Percentiles rank a stretch among this genome's conserved stretches.
phyloP scores from a whole-genome alignment of 495 filamentous ascomycete species.

The Penicillium roqueforti region DNA sequence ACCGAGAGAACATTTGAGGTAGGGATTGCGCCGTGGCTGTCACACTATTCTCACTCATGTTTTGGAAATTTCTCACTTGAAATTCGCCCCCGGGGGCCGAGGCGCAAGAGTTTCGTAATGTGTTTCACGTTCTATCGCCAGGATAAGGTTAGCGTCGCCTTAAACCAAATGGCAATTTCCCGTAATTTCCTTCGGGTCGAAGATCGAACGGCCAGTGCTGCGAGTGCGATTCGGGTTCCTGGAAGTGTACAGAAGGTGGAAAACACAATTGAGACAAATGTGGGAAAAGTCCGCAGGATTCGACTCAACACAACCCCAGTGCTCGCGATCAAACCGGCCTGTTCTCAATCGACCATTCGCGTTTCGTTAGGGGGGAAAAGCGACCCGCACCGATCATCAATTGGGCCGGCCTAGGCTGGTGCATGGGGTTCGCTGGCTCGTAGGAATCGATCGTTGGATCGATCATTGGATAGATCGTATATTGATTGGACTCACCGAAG shows the following conservation, averaged over 20 bases:
- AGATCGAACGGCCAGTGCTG: neutral
- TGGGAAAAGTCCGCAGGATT: slow-evolving; percentile 3
- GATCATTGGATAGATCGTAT: neutral
- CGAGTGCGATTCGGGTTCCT: neutral
- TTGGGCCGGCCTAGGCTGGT: neutral
- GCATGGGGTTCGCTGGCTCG: neutral
- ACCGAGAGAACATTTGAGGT: slow-evolving; percentile 35
- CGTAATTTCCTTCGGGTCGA: neutral
- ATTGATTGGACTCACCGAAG: neutral
- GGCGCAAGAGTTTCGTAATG: neutral
- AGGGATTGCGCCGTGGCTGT: slow-evolving; percentile 11
- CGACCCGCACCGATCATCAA: slow-evolving; percentile 1
- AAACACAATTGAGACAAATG: slow-evolving; percentile 1
- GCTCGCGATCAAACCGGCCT: slow-evolving; percentile 8
- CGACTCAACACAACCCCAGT: neutral
- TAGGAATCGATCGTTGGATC: too few relatives aligned
- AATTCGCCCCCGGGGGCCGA: neutral
- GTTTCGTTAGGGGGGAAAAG: neutral
- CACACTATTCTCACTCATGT: neutral
- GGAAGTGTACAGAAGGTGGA: neutral
- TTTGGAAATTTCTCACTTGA: neutral
- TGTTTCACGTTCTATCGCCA: neutral
- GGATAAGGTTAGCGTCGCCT: neutral
- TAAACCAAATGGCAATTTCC: neutral
- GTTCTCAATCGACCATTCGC: slow-evolving; percentile 5